These are phyloP conservation scores for Sugiyamaella neomexicana DNA, from an alignment of 1,139 yeast species.

Conservation along the genomic window DNA sequence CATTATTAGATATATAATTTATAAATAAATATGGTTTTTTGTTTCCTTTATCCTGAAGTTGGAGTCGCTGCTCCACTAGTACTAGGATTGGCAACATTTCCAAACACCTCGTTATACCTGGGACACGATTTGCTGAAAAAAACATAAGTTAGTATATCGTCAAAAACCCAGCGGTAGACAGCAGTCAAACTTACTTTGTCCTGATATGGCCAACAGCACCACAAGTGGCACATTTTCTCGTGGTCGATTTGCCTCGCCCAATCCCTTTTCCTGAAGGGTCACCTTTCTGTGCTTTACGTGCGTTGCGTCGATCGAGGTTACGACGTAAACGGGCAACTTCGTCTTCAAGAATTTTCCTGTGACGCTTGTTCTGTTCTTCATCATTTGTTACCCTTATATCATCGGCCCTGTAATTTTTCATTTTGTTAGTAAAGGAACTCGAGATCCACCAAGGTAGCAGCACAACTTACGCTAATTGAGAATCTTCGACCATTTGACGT, in stretches of 20 bases:
- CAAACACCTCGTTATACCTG: slow-evolving; percentile 53
- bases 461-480: slow-evolving; percentile 53
- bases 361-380: slow-evolving; percentile 76
- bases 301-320: slow-evolving; percentile 62
- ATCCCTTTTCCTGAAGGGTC: slow-evolving; percentile 33
- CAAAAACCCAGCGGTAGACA: not conserved
- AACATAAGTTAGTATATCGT: slow-evolving; percentile 18
- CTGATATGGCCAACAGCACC: slow-evolving; percentile 94
- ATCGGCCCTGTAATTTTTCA: slow-evolving; percentile 46
- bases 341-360: slow-evolving; percentile 76
- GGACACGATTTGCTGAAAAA: slow-evolving; percentile 74
- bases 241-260: slow-evolving; percentile 59
- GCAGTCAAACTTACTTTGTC: slow-evolving; percentile 51
- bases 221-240: slow-evolving; percentile 89
- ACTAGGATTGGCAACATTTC: slow-evolving; percentile 1
- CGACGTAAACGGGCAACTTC: slow-evolving; percentile 82
- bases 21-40: slow-evolving; percentile 1
- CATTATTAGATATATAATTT: slow-evolving; percentile 5
- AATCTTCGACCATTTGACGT: slow-evolving; percentile 73
- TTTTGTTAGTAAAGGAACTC: slow-evolving; percentile 5
- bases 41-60: slow-evolving; percentile 5
- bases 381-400: slow-evolving; percentile 79
- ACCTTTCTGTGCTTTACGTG: slow-evolving; percentile 52
- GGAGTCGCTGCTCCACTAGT: slow-evolving; percentile 13
- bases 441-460: too few species aligned